These are phyloP conservation scores for Adiantum capillusveneris DNA, from an alignment of 75 land plant species.

Conservation along the genomic window DNA sequence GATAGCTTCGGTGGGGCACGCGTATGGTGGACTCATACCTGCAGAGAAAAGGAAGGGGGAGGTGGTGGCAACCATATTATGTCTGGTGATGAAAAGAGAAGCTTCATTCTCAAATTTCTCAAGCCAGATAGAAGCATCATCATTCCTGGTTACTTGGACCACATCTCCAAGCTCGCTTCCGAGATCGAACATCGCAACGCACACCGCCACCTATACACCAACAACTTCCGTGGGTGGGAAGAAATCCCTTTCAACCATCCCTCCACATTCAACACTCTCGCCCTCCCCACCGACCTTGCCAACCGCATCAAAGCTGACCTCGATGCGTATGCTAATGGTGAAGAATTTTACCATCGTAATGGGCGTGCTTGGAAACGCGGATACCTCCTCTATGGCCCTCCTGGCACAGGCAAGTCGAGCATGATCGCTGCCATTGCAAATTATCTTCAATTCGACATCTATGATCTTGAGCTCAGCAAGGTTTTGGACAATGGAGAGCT, in stretches of 20 bases:
- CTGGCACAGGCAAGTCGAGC: too few species aligned
- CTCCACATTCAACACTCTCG: slow-evolving; percentile 50
- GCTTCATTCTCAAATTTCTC: slow-evolving; percentile 9
- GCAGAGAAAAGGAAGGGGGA: slow-evolving; percentile 53
- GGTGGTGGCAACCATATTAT: neutral
- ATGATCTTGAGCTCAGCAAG: slow-evolving; percentile 61
- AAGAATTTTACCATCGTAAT: slow-evolving; percentile 50
- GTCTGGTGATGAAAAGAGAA: neutral
- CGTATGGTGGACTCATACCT: slow-evolving; percentile 17
- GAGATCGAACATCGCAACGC: slow-evolving; percentile 37
- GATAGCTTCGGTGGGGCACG: slow-evolving; percentile 42
- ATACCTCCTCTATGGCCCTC: too few species aligned
- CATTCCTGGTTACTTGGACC: slow-evolving; percentile 54
- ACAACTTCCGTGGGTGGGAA: slow-evolving; percentile 18
- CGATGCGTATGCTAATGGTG: slow-evolving; percentile 20
- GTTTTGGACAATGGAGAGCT: slow-evolving; percentile 46
- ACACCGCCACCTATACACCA: slow-evolving; percentile 60
- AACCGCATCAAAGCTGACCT: slow-evolving; percentile 46
- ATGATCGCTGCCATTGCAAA: slow-evolving; percentile 78
- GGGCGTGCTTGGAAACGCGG: too few species aligned
- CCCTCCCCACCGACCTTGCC: slow-evolving; percentile 47
- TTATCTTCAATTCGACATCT: slow-evolving; percentile 51
- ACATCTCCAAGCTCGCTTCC: slow-evolving; percentile 41
- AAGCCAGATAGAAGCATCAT: slow-evolving; percentile 16
- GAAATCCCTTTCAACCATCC: slow-evolving; percentile 52